phyloP scores from a whole-genome alignment of 345 rosid species.

The Gossypium arboreum region DNA sequence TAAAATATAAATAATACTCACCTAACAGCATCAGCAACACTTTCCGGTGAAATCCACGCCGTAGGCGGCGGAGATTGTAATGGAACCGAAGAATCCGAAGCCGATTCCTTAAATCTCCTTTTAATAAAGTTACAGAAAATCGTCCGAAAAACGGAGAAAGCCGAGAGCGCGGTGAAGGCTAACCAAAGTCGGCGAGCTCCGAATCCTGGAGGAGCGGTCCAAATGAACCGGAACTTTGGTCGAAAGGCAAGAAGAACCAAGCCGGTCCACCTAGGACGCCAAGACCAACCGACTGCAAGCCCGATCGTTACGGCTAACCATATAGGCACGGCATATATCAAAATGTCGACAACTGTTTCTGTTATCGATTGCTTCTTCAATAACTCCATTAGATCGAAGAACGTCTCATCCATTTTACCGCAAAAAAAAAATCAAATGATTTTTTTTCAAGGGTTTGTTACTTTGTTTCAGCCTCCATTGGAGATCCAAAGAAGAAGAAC shows the following conservation, averaged over 20 bases:
- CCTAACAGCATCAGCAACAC: constrained; percentile 32
- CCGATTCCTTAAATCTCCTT: constrained; percentile 35
- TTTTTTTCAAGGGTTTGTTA: background rate
- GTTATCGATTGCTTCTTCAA: constrained; percentile 54
- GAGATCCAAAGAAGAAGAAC: background rate
- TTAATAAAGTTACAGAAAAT: constrained; percentile 47
- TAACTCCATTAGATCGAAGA: constrained; percentile 58
- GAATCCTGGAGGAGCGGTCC: constrained; percentile 85
- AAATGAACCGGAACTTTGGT: constrained; percentile 66
- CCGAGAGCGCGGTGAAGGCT: constrained; percentile 88
- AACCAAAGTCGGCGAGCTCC: constrained; percentile 96
- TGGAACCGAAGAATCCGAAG: constrained; percentile 9
- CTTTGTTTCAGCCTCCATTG: constrained; percentile 3
- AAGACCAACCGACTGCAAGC: constrained; percentile 89
- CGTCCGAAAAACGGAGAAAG: constrained; percentile 72
- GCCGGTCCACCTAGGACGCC: constrained; percentile 97
- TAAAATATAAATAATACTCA: constrained; percentile 14
- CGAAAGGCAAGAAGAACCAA: constrained; percentile 73
- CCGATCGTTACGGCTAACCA: constrained; percentile 97
- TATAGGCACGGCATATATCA: constrained; percentile 89
- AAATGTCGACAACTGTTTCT: constrained; percentile 85
- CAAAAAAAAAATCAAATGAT: background rate
- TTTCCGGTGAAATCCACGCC: constrained; percentile 26
- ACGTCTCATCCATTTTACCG: constrained; percentile 54
- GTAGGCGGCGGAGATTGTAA: constrained; percentile 20